Conservation (phyloP, 305 asterid genomes). For the Solanum hybrid region DNA sequence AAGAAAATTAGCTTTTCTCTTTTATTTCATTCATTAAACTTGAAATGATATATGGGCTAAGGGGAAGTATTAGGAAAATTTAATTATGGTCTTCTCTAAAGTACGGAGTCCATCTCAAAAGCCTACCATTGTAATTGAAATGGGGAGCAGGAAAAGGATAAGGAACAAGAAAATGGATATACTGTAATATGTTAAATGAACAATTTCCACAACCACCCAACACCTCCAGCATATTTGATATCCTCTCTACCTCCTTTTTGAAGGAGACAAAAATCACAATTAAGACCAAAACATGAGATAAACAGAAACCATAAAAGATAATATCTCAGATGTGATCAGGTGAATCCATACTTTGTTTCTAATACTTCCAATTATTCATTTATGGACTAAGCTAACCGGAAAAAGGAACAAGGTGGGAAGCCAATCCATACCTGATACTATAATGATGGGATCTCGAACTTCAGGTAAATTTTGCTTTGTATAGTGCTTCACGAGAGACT, state of each 20-base stretch:
- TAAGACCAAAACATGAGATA: neutral
- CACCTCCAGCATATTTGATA: neutral
- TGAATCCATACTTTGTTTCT: neutral
- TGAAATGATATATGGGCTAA: neutral
- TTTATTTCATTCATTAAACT: neutral
- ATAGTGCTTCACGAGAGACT: constrained; percentile 79
- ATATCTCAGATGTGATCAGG: neutral
- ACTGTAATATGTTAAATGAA: neutral
- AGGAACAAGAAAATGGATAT: neutral
- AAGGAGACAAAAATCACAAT: neutral
- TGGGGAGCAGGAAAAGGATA: neutral
- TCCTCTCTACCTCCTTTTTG: neutral
- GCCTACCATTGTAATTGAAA: neutral
- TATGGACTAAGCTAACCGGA: neutral
- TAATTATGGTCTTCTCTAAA: neutral
- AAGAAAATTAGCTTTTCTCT: neutral
- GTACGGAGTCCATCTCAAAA: neutral
- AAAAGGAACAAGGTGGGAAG: neutral
- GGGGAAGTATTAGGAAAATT: neutral
- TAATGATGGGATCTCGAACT: constrained; percentile 88
- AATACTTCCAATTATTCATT: neutral
- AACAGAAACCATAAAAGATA: neutral
- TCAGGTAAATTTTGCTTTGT: constrained; percentile 92
- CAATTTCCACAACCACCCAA: neutral
- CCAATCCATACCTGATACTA: constrained; percentile 67